Evolutionary conservation across 768 basidiomycete species (phyloP), one percentile per base, ranked within the genome.

Genomic region (Suillus paluster): DNA sequence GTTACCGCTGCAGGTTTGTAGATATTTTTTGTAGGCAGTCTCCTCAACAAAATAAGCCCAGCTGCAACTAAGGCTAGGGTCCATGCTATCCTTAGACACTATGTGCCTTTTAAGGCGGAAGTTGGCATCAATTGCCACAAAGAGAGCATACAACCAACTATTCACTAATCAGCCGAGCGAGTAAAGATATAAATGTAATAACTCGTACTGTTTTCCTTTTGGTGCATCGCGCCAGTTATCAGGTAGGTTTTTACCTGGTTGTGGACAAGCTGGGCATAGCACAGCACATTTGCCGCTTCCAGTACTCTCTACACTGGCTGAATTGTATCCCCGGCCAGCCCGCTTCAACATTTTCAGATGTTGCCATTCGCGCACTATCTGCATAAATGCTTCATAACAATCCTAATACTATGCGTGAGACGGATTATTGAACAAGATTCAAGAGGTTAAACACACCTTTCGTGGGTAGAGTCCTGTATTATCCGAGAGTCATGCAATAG

Each of bases 41-140:
- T 67, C 69, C 39, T 70, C 69, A 5, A 74, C 71, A 44, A 74
- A 63, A 58, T 71, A 76, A 1, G 72, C 65, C 45, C 59, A 67
- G 1, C 74, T 71, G 17, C 63, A 48, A 55, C 69, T 72, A 5
- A 76, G 66, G 5, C 66, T 63, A 17, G 75, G 75, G 60, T 76
- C 73, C 12, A 55, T 54, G 10, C 66, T 63, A 8, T 70, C 64
- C 11, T 41, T 70, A 12, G 72, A 74, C 1, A 69, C 68, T 23
- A 65, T 66, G 39, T 64, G 55, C 6, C 68, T 57, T 53, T 74
- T 75, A 10, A 76, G 62, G 2, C 74, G 64, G 58, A 77, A 77
- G 64, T 76, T 76, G 4, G 74, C 73, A 61, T 76, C 75, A 6
- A 77, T 70, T 0, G 68, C 70, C 4, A 76, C 38, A 53, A 73